phyloP scores from a whole-genome alignment of 1,284 basidiomycete genomes.

The Heliocybe sulcata region DNA sequence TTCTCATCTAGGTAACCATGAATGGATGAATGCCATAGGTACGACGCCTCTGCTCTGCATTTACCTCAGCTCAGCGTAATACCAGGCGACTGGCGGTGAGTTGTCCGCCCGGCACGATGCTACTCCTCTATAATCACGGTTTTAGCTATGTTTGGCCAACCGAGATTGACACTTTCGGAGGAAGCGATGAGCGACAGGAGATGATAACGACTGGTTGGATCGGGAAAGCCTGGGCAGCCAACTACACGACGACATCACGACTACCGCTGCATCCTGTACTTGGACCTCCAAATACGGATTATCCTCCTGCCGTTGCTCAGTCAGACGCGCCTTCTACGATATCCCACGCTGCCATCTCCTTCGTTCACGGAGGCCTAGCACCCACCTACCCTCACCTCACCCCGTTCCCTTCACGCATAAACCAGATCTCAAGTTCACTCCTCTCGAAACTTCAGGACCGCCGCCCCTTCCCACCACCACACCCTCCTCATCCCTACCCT shows the following conservation, averaged over 20 bases:
- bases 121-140: conserved; percentile 3
- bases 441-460: conserved; percentile 57
- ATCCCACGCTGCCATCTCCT: conserved; percentile 73
- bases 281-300: conserved; percentile 67
- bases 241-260: conserved; percentile 80
- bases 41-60: not conserved
- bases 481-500: conserved; percentile 75
- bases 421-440: conserved; percentile 60
- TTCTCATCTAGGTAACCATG: conserved; percentile 83
- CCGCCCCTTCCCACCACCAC: conserved; percentile 58
- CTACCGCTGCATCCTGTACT: conserved; percentile 71
- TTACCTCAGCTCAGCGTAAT: conserved; percentile 6
- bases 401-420: conserved; percentile 79
- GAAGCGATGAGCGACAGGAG: conserved; percentile 60
- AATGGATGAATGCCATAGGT: conserved; percentile 88
- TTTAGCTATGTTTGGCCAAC: conserved; percentile 76
- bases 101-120: not conserved
- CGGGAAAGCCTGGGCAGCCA: conserved; percentile 77
- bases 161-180: conserved; percentile 78
- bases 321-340: conserved; percentile 30
- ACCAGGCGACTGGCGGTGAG: conserved; percentile 78
- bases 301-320: conserved; percentile 34
- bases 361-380: conserved; percentile 83
- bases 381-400: conserved; percentile 65
- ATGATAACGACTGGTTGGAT: conserved; percentile 73